phyloP scores from a whole-genome alignment of 1,284 basidiomycete genomes.

The Sporisorium graminicola region DNA sequence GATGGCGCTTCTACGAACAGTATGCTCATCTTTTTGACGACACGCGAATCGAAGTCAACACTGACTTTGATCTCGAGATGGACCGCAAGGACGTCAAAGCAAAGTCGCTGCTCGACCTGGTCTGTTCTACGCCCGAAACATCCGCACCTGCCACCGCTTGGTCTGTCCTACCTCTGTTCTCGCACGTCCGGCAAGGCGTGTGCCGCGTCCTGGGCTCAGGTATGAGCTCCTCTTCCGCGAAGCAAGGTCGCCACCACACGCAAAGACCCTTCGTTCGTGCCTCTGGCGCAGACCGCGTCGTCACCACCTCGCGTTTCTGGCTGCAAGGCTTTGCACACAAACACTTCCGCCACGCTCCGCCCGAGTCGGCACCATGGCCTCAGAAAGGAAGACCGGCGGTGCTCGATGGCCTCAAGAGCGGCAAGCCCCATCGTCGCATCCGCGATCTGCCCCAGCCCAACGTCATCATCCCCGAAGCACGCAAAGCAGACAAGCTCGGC shows the following conservation, averaged over 20 bases:
- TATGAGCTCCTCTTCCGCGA: not conserved
- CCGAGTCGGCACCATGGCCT: conserved; percentile 46
- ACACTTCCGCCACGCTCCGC: conserved; percentile 37
- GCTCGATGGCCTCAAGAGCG: conserved; percentile 21
- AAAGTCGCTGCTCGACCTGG: not conserved
- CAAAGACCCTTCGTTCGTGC: conserved; percentile 38
- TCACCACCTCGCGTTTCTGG: conserved; percentile 47
- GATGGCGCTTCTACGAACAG: conserved; percentile 38
- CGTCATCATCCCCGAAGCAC: conserved; percentile 46
- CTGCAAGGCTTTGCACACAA: conserved; percentile 37
- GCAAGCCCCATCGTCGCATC: conserved; percentile 36
- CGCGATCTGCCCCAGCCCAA: conserved; percentile 36
- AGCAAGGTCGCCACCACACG: not conserved
- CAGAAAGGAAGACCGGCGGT: conserved; percentile 31
- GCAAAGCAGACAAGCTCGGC: conserved; percentile 36
- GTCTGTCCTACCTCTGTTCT: conserved; percentile 7
- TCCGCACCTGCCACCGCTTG: not conserved
- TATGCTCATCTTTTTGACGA: conserved; percentile 37
- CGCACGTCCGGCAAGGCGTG: conserved; percentile 3
- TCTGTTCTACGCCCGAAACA: conserved; percentile 1
- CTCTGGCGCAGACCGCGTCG: conserved; percentile 43
- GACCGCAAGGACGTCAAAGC: not conserved
- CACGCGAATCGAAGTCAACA: conserved; percentile 28
- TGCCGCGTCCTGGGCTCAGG: conserved; percentile 1
- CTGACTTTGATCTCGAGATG: conserved; percentile 11